A percentile compares a stretch with the other conserved stretches of the same genome.
Evolutionary conservation across 495 filamentous ascomycete genomes (phyloP).

Genomic region (Lasiosphaeria miniovina): DNA sequence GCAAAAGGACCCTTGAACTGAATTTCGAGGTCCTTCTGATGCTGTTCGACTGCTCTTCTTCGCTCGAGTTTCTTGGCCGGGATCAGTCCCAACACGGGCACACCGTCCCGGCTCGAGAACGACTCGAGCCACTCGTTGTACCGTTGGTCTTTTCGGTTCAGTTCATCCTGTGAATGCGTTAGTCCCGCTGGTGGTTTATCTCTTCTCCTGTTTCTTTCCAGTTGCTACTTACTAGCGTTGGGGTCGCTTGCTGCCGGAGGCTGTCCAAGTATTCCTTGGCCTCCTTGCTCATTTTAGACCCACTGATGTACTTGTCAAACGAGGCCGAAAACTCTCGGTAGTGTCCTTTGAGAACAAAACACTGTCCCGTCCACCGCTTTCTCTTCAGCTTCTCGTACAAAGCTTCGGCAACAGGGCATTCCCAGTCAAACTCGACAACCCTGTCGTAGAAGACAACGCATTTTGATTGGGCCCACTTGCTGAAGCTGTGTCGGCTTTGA

Average conservation of each 20-base stretch:
- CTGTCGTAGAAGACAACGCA: slow-evolving; percentile 50
- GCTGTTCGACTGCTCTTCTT: slow-evolving; percentile 32
- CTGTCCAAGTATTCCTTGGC: slow-evolving; percentile 42
- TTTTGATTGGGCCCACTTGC: slow-evolving; percentile 41
- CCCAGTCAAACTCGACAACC: slow-evolving; percentile 44
- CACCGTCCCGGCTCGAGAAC: slow-evolving; percentile 38
- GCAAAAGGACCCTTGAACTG: slow-evolving; percentile 38
- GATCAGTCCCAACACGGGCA: slow-evolving; percentile 32
- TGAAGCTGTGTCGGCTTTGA: slow-evolving; percentile 41
- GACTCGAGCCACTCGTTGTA: slow-evolving; percentile 39
- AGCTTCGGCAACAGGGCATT: slow-evolving; percentile 43
- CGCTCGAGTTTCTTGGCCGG: slow-evolving; percentile 39
- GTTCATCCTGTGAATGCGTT: slow-evolving; percentile 31
- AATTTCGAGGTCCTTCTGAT: slow-evolving; percentile 38
- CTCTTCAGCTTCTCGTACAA: slow-evolving; percentile 38
- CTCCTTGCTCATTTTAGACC: slow-evolving; percentile 37
- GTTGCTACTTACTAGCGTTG: slow-evolving; percentile 29
- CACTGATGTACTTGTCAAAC: slow-evolving; percentile 45
- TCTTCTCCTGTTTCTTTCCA: background rate
- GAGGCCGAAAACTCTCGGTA: slow-evolving; percentile 46
- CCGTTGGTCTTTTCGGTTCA: slow-evolving; percentile 19
- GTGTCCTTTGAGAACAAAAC: slow-evolving; percentile 49
- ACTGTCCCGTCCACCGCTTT: slow-evolving; percentile 44
- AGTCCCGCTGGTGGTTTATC: slow-evolving; percentile 3
- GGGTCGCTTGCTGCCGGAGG: slow-evolving; percentile 29